Evolutionary conservation across 352 stramenopile species (phyloP).

Genomic region (Stramenopiles sp.): DNA sequence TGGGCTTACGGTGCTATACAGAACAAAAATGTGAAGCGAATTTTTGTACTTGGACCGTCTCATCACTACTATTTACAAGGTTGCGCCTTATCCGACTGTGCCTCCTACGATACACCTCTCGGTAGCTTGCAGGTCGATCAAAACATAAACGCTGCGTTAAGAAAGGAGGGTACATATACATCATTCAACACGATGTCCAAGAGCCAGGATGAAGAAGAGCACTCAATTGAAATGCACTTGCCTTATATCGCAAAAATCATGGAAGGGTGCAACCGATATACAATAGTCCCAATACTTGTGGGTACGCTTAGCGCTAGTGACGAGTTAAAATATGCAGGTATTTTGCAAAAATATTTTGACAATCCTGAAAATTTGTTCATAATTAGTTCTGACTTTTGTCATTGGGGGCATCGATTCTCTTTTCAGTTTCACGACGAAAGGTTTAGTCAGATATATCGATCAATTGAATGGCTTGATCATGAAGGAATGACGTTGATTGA

Average conservation of each 20-base stretch:
- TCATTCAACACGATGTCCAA: slow-evolving; percentile 38
- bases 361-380: slow-evolving; percentile 75
- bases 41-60: slow-evolving; percentile 79
- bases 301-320: slow-evolving; percentile 56
- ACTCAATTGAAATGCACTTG: slow-evolving; percentile 91
- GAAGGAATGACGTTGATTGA: slow-evolving; percentile 67
- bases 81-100: slow-evolving; percentile 53
- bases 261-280: slow-evolving; percentile 32
- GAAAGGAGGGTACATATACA: slow-evolving; percentile 32
- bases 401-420: slow-evolving; percentile 74
- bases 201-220: slow-evolving; percentile 76
- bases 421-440: slow-evolving; percentile 59
- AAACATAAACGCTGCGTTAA: slow-evolving; percentile 61
- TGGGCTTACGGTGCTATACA: slow-evolving; percentile 70
- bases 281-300: slow-evolving; percentile 81
- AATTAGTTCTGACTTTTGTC: slow-evolving; percentile 90
- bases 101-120: slow-evolving; percentile 73
- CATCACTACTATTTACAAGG: slow-evolving; percentile 78
- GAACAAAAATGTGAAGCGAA: slow-evolving; percentile 40
- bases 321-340: slow-evolving; percentile 61
- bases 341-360: slow-evolving; percentile 71
- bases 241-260: slow-evolving; percentile 72
- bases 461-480: slow-evolving; percentile 81
- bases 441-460: slow-evolving; percentile 72
- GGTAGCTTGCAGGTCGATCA: slow-evolving; percentile 71